Percentiles rank a stretch among this genome's conserved stretches.
Conservation (phyloP, 1,139 yeast species). For the Zhuliangozyma blackwelliae region DNA sequence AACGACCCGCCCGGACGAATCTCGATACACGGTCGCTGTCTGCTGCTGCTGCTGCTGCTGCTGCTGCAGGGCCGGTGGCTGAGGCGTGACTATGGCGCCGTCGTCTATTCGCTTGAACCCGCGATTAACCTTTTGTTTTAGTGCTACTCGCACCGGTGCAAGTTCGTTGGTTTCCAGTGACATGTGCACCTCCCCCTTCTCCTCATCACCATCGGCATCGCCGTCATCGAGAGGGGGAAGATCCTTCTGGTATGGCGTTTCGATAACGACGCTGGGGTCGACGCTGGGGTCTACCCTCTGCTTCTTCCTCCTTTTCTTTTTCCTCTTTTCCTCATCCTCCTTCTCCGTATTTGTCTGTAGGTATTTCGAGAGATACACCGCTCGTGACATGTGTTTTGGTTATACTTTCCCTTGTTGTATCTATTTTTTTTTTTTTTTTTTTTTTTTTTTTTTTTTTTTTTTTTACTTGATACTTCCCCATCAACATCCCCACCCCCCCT, state of each 20-base stretch:
- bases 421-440: too few species aligned
- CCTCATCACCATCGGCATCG: neutral
- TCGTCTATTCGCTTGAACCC: conserved; percentile 39
- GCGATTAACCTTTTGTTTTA: conserved; percentile 13
- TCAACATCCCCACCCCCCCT: too few species aligned
- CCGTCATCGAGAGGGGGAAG: conserved; percentile 5
- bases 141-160: conserved; percentile 20
- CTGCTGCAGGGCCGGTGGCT: neutral
- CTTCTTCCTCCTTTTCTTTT: conserved; percentile 6
- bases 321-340: too few species aligned
- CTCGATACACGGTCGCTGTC: conserved; percentile 35
- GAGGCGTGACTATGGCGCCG: conserved; percentile 14
- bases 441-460: too few species aligned
- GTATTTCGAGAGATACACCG: conserved; percentile 18
- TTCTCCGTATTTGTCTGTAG: conserved; percentile 5
- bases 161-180: conserved; percentile 8
- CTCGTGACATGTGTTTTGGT: too few species aligned
- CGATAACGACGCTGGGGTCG: conserved; percentile 9
- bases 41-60: conserved; percentile 5
- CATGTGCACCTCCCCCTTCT: too few species aligned
- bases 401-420: too few species aligned
- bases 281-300: conserved; percentile 2
- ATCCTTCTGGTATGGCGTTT: conserved; percentile 5
- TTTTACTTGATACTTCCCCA: too few species aligned
- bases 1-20: conserved; percentile 33